A percentile compares a stretch with the other conserved stretches of the same genome.
Conservation (phyloP, 768 basidiomycete genomes). For the Leucocoprinus leucothites region DNA sequence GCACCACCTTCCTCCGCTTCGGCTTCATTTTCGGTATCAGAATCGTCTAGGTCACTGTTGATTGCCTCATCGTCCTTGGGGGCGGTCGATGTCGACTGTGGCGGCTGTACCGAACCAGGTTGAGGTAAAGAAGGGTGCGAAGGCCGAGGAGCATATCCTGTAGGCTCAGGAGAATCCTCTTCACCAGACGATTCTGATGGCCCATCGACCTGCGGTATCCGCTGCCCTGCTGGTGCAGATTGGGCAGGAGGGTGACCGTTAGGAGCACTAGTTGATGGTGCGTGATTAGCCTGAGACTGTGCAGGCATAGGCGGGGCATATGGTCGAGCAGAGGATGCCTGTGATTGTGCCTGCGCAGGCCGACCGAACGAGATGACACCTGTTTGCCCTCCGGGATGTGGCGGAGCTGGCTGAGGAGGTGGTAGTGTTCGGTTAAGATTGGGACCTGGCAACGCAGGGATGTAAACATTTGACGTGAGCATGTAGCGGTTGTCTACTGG, state of each 20-base stretch:
- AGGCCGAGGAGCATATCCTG: slow-evolving; percentile 62
- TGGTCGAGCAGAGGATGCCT: slow-evolving; percentile 12
- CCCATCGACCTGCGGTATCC: slow-evolving; percentile 81
- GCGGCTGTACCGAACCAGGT: slow-evolving; percentile 35
- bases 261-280: slow-evolving; percentile 9
- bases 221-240: slow-evolving; percentile 17
- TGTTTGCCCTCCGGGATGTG: slow-evolving; percentile 57
- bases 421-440: slow-evolving; percentile 52
- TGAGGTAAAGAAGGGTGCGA: slow-evolving; percentile 79
- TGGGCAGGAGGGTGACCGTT: slow-evolving; percentile 13
- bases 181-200: slow-evolving; percentile 68
- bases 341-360: slow-evolving; percentile 24
- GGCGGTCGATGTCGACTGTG: slow-evolving; percentile 28
- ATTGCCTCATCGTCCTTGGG: slow-evolving; percentile 74
- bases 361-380: slow-evolving; percentile 54
- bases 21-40: slow-evolving; percentile 83
- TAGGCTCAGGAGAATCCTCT: slow-evolving; percentile 64
- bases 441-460: slow-evolving; percentile 64
- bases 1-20: slow-evolving; percentile 75
- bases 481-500: slow-evolving; percentile 70
- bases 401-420: slow-evolving; percentile 33
- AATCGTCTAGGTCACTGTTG: slow-evolving; percentile 95
- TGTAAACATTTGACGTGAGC: slow-evolving; percentile 34
- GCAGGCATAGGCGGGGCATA: slow-evolving; percentile 12
- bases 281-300: not conserved